Conservation (phyloP, 306 rosid species). For the Potentilla sterilis region DNA sequence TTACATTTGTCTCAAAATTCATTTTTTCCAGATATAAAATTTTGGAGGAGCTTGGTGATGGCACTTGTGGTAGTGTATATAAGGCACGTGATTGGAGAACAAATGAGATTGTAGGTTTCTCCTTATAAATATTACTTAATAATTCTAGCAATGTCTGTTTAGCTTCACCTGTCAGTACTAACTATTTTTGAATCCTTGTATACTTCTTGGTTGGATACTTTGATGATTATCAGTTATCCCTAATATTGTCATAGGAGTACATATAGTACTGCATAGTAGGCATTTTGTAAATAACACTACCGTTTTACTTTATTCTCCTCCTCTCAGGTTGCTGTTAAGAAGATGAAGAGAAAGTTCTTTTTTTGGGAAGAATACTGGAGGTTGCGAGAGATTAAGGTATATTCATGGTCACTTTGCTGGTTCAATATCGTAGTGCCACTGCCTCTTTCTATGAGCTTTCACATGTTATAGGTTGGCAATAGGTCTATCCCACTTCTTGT, state of each 20-base stretch:
- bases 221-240: background rate
- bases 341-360: constrained; percentile 79
- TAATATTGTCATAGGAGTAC: background rate
- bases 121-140: background rate
- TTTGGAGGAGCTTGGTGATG: constrained; percentile 88
- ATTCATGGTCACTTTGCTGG: constrained; percentile 16
- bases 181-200: constrained; percentile 1
- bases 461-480: constrained; percentile 10
- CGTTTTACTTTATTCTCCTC: constrained; percentile 7
- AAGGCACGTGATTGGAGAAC: constrained; percentile 68
- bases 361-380: constrained; percentile 83
- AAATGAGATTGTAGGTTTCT: constrained; percentile 63
- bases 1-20: background rate
- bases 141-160: background rate
- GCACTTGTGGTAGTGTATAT: constrained; percentile 87
- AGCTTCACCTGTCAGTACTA: background rate
- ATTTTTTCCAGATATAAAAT: constrained; percentile 52
- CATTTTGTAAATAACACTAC: background rate
- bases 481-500: background rate
- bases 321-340: constrained; percentile 78
- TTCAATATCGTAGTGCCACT: constrained; percentile 17
- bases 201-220: background rate
- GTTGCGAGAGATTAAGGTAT: constrained; percentile 81
- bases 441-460: constrained; percentile 16
- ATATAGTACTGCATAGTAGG: background rate